These are phyloP conservation scores for Huiozyma sinensis DNA, from an alignment of 805 yeast genomes.

Conservation along the genomic window DNA sequence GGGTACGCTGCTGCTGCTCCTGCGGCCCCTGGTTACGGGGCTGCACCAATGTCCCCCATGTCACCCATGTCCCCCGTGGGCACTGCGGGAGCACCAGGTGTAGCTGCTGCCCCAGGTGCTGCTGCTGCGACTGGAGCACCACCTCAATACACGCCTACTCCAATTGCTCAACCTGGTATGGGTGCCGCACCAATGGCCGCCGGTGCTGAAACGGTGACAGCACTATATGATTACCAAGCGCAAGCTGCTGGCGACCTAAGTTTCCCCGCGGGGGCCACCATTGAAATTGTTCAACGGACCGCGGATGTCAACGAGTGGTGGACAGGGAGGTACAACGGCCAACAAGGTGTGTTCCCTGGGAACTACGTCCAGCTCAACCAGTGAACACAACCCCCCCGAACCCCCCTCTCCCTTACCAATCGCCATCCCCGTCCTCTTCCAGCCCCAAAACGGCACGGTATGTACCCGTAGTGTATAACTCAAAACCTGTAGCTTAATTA, in stretches of 20 bases:
- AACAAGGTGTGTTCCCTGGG: conserved; percentile 89
- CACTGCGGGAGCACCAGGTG: conserved; percentile 5
- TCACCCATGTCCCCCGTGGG: not conserved
- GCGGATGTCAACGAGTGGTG: conserved; percentile 93
- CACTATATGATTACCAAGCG: conserved; percentile 83
- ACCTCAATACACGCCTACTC: conserved; percentile 2
- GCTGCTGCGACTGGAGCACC: conserved; percentile 5
- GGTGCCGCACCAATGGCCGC: conserved; percentile 31
- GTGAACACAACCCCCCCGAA: not conserved
- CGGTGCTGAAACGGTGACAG: conserved; percentile 61
- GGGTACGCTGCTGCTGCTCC: not conserved
- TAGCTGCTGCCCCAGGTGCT: conserved; percentile 11
- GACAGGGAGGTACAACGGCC: conserved; percentile 84
- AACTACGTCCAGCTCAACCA: conserved; percentile 76
- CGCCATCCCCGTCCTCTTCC: no score
- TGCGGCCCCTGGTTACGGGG: conserved; percentile 2
- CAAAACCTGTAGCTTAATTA: no score
- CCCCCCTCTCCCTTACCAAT: not conserved
- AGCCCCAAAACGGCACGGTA: no score
- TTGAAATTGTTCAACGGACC: conserved; percentile 73
- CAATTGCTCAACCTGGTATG: conserved; percentile 8
- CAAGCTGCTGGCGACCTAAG: conserved; percentile 88
- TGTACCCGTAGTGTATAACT: no score
- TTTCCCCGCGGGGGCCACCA: conserved; percentile 79
- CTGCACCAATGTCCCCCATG: conserved; percentile 1